A percentile compares a stretch with the other conserved stretches of the same genome.
These are phyloP conservation scores for Alternaria sp. DNA, from an alignment of 2,329 filamentous ascomycete genomes.

Conservation along the genomic window DNA sequence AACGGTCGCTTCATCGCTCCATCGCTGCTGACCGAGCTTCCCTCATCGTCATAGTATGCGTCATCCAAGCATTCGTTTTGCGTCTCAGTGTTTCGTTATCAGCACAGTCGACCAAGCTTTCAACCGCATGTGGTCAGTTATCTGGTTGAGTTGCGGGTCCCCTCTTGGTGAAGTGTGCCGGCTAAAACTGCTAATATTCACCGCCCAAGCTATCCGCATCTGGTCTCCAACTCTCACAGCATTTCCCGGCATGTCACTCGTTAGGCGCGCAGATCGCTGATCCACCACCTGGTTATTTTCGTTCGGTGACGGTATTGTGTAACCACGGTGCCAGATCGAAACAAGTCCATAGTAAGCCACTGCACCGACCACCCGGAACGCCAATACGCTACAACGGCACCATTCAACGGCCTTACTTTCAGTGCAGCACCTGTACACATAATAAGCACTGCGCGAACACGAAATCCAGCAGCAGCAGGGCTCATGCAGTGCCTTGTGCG, in stretches of 20 bases:
- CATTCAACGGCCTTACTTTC: neutral
- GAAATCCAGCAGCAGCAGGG: neutral
- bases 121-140: neutral
- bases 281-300: neutral
- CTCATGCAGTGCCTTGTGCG: neutral
- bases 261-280: neutral
- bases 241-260: slow-evolving; percentile 2
- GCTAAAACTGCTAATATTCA: neutral
- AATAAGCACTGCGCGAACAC: neutral
- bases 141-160: slow-evolving; percentile 6
- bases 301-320: neutral
- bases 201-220: neutral
- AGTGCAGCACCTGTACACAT: neutral
- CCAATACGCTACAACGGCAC: slow-evolving; percentile 5
- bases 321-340: slow-evolving; percentile 4
- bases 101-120: neutral
- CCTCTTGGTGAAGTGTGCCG: slow-evolving; percentile 3
- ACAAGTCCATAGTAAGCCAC: neutral
- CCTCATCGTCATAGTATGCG: slow-evolving; percentile 3
- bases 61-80: slow-evolving; percentile 7
- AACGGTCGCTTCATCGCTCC: slow-evolving; percentile 16
- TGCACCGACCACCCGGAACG: neutral
- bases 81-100: neutral
- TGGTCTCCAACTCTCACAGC: neutral
- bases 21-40: neutral